These are phyloP conservation scores for Coix lacrymajobi DNA, from an alignment of 176 grass and related monocot species.

Conservation along the genomic window DNA sequence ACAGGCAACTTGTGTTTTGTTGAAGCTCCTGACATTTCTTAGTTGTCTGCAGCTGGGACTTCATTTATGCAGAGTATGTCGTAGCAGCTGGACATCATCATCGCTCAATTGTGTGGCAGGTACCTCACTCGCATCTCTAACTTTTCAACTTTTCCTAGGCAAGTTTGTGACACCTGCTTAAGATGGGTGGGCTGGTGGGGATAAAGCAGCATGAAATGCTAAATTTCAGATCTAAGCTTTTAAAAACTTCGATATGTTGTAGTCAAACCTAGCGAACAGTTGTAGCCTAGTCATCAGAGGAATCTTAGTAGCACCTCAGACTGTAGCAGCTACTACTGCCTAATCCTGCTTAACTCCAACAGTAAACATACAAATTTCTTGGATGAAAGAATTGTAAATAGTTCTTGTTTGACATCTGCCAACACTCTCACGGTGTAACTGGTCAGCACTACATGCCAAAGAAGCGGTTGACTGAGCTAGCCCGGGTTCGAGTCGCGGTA, in stretches of 20 bases:
- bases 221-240: not conserved
- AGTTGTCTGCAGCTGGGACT: constrained; percentile 76
- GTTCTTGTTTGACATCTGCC: no score
- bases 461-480: no score
- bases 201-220: not conserved
- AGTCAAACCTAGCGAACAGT: not conserved
- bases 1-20: not conserved
- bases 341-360: not conserved
- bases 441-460: no score
- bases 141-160: not conserved
- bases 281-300: no score
- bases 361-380: not conserved
- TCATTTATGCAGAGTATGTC: constrained; percentile 97
- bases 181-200: not conserved
- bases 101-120: constrained; percentile 97
- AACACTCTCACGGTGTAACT: no score
- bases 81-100: constrained; percentile 83
- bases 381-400: not conserved
- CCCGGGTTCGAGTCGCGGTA: no score
- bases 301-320: no score
- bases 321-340: not conserved
- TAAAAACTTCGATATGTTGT: not conserved
- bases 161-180: not conserved
- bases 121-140: not conserved
- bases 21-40: not conserved